Base-by-base conservation (phyloP, 2,329 filamentous ascomycete genomes). In the Atkinsonella hypoxylon region DNA sequence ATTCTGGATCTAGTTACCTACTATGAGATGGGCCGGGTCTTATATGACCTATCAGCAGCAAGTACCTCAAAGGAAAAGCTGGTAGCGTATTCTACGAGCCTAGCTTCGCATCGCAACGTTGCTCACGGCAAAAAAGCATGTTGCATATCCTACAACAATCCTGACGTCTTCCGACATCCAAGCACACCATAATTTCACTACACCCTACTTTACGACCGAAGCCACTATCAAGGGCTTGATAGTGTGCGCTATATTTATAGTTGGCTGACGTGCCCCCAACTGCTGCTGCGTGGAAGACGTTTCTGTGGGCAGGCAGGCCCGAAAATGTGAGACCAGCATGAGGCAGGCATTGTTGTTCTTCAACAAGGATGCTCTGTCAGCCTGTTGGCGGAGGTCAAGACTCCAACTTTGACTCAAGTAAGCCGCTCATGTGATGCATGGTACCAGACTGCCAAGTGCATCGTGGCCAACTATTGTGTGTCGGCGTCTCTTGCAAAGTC, bases 291-390 rank as follows among this genome's bases (percentile, higher is more conserved):
- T 40, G 38, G 18, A 30, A 4, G 41, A 7, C 22, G 10, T 43
- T 20, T 43, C 20, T 43, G 20, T 43, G 41, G 41, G 18, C 38
- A 43, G 12, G 47, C 26, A 49, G 48, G 41, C 48, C 41, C 41
- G 41, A 46, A 46, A 38, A 50, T 15, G 43, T 50, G 49, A 50
- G 49, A 50, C 49, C 47, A 36, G 36, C 49, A 50, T 50, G 49
- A 47, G 43, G 49, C 49, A 47, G 43, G 49, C 49, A 45, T 50
- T 45, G 48, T 31, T 44, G 39, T 43, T 43, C 26, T 26, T 26
- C 26, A 17, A 47, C 17, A 18, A 7, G 30, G 20, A 7, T 26
- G 5, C 45, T 26, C 18, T 34, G 18, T 38, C 17, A 39, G 45
- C 34, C 45, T 18, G 45, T 47, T 42, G 46, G 38, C 40, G 46